Base-by-base conservation (phyloP, 2,329 filamentous ascomycete genomes). In the Cytospora leucostoma region DNA sequence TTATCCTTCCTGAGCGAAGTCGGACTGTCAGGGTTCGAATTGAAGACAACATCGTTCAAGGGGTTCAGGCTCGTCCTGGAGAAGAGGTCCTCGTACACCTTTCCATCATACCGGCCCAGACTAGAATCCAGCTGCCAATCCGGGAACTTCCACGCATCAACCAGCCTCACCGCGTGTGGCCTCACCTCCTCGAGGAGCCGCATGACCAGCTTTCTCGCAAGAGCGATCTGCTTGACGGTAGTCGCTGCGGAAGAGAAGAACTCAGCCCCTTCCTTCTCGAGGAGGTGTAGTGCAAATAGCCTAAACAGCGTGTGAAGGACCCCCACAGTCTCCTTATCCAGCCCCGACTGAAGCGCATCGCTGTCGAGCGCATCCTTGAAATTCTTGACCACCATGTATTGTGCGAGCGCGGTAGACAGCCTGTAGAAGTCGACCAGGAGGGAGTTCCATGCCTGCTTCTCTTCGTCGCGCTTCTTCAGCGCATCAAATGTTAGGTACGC, bases 81-180 rank as follows among this genome's bases (percentile, higher is more conserved):
- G 76, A 92, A 93, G 79, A 93, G 81, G 69, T 92, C 90, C 73
- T 91, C 88, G 69, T 93, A 93, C 1, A 92, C 90, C 70, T 89
- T 87, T 21, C 90, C 90, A 65, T 93, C 90, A 51, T 83, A 84
- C 1, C 89, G 80, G 1, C 90, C 90, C 47, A 93, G 74, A 63
- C 84, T 86, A 69, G 84, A 88, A 72, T 93, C 89, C 2, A 93
- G 81, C 69, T 91, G 88, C 88, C 88, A 93, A 72, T 93, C 90
- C 1, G 89, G 86, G 75, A 93, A 91, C 65, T 85, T 84, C 90
- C 90, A 93, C 0, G 87, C 79, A 70, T 93, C 90, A 0, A 92
- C 89, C 12, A 93, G 77, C 12, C 84, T 76, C 15, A 93, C 81
- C 0, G 90, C 88, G 71, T 93, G 90, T 3, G 90, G 90, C 7